phyloP scores from a whole-genome alignment of 2,329 filamentous ascomycete species.

The Fusarium xyrophilum region DNA sequence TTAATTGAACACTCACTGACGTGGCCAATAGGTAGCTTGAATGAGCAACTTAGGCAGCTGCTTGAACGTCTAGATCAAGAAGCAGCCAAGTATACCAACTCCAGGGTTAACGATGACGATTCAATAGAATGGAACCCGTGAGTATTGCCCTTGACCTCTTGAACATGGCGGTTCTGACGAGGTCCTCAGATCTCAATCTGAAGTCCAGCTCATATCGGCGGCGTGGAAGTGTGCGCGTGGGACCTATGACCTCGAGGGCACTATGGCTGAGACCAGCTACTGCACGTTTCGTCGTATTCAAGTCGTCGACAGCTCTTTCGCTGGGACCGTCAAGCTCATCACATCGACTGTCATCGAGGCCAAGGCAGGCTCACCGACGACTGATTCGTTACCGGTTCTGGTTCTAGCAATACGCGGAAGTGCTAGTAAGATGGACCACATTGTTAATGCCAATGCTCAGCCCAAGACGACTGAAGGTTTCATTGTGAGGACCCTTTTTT shows the following conservation, averaged over 20 bases:
- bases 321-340: slow-evolving; percentile 26
- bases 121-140: slow-evolving; percentile 33
- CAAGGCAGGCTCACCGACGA: not conserved
- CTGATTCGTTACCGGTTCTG: slow-evolving; percentile 16
- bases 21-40: slow-evolving; percentile 10
- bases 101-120: slow-evolving; percentile 19
- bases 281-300: slow-evolving; percentile 19
- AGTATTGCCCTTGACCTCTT: not conserved
- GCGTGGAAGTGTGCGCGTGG: slow-evolving; percentile 33
- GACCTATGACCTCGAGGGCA: slow-evolving; percentile 16
- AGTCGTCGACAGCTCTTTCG: slow-evolving; percentile 8
- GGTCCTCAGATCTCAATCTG: not conserved
- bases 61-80: slow-evolving; percentile 35
- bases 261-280: slow-evolving; percentile 11
- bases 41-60: slow-evolving; percentile 19
- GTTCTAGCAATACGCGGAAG: slow-evolving; percentile 35
- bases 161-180: too few species aligned
- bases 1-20: not conserved
- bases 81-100: slow-evolving; percentile 33
- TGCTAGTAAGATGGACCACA: slow-evolving; percentile 37
- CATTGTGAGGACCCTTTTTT: slow-evolving; percentile 17
- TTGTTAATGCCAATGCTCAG: slow-evolving; percentile 28
- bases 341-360: slow-evolving; percentile 24
- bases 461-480: slow-evolving; percentile 13
- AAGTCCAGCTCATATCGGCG: slow-evolving; percentile 27